These are phyloP conservation scores for Leptographium radiaticola DNA, from an alignment of 2,329 filamentous ascomycete species.

Conservation along the genomic window DNA sequence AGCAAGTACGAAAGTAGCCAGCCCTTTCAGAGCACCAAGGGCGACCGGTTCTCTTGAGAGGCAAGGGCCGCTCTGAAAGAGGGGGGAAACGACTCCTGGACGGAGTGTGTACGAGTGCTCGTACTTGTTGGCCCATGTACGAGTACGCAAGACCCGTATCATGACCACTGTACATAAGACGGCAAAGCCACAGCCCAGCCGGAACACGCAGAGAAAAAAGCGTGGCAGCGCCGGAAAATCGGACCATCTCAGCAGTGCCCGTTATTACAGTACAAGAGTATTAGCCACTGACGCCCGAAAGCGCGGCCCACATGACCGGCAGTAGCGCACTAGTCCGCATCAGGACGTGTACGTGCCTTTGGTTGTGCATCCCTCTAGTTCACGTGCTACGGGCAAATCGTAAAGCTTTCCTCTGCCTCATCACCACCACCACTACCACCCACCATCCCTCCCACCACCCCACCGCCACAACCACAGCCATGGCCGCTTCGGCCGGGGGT, in stretches of 20 bases:
- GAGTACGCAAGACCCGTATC: too few relatives aligned
- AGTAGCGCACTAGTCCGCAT: neutral
- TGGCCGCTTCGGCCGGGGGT: slow-evolving; percentile 34
- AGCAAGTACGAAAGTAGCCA: slow-evolving; percentile 77
- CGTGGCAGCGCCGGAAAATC: neutral
- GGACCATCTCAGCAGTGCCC: neutral
- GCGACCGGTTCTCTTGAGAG: slow-evolving; percentile 64
- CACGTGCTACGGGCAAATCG: too few relatives aligned
- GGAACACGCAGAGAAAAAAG: neutral
- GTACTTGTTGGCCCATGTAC: neutral
- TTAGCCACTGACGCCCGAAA: neutral
- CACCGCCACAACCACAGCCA: neutral
- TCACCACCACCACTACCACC: neutral
- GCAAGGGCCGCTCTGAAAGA: too few relatives aligned
- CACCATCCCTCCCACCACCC: neutral
- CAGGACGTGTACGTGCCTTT: neutral
- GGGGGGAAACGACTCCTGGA: neutral
- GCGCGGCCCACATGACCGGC: neutral
- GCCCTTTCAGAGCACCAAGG: slow-evolving; percentile 67
- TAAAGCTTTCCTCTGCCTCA: too few relatives aligned
- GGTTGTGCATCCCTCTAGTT: too few relatives aligned
- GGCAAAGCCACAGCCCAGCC: too few relatives aligned
- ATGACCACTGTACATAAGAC: too few relatives aligned
- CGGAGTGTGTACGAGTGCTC: neutral
- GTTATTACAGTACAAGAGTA: too few relatives aligned